These are phyloP conservation scores for Schoenoplectus tabernaemontani DNA, from an alignment of 202 grass and related monocot species.

Conservation along the genomic window DNA sequence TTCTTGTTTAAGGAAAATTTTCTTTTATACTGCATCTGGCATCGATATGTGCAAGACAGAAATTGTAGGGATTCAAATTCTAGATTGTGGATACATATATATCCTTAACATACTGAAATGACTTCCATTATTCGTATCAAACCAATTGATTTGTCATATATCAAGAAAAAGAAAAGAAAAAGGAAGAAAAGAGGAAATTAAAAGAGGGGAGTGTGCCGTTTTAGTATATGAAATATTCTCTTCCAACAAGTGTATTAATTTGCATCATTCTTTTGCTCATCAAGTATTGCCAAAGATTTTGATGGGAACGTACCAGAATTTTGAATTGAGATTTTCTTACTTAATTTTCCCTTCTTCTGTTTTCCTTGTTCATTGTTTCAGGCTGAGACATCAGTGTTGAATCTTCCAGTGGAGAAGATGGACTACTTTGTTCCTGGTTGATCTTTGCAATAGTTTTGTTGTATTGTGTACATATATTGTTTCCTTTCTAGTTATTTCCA, in stretches of 20 bases:
- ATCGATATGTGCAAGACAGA: neutral
- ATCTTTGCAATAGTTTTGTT: constrained; percentile 4
- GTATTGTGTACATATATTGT: constrained; percentile 15
- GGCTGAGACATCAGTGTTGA: constrained; percentile 80
- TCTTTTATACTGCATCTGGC: neutral
- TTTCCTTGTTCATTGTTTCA: constrained; percentile 9
- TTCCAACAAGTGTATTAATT: neutral
- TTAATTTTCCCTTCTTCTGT: neutral
- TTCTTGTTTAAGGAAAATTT: neutral
- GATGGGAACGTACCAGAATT: too few species aligned
- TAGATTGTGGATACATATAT: too few species aligned
- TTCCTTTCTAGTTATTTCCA: neutral
- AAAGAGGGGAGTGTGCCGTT: neutral
- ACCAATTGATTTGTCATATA: too few species aligned
- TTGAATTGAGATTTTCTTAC: neutral
- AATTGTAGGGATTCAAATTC: neutral
- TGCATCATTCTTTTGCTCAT: neutral
- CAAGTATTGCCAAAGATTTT: neutral
- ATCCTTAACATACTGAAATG: too few species aligned
- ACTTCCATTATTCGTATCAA: too few species aligned
- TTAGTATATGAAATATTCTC: neutral
- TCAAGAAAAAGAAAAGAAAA: neutral
- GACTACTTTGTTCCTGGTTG: constrained; percentile 67
- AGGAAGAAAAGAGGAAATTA: neutral
- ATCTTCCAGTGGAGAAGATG: constrained; percentile 90